Evolutionary conservation across 2,329 filamentous ascomycete species (phyloP).

Genomic region (Penicillium crustosum): DNA sequence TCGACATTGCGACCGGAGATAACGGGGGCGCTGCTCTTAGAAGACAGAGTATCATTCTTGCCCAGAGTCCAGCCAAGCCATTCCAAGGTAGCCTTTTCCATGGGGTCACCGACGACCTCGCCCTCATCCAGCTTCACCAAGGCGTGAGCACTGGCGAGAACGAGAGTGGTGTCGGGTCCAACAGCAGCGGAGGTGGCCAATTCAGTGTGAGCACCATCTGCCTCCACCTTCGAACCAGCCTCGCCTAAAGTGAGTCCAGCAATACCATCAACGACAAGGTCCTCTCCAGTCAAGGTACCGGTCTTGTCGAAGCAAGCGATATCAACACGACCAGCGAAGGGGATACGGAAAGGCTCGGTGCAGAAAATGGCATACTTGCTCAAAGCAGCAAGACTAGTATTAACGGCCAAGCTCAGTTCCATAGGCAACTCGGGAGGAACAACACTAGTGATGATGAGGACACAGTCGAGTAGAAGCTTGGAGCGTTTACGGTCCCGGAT

Average conservation of each 20-base stretch:
- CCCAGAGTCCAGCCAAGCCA: slow-evolving; percentile 93
- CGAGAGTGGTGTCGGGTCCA: slow-evolving; percentile 80
- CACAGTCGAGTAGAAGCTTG: slow-evolving; percentile 93
- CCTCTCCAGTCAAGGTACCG: slow-evolving; percentile 92
- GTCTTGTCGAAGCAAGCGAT: slow-evolving; percentile 99
- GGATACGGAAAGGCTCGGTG: slow-evolving; percentile 97
- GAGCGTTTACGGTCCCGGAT: slow-evolving; percentile 92
- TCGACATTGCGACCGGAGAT: slow-evolving; percentile 55
- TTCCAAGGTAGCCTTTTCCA: slow-evolving; percentile 93
- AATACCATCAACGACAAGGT: slow-evolving; percentile 94
- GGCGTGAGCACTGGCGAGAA: slow-evolving; percentile 91
- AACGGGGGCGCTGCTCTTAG: slow-evolving; percentile 53
- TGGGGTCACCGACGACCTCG: slow-evolving; percentile 94
- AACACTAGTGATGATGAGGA: slow-evolving; percentile 96
- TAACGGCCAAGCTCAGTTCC: slow-evolving; percentile 96
- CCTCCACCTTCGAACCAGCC: slow-evolving; percentile 64
- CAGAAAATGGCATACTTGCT: slow-evolving; percentile 98
- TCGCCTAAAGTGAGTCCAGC: slow-evolving; percentile 79
- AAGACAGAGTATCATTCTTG: slow-evolving; percentile 77
- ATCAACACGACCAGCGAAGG: slow-evolving; percentile 91
- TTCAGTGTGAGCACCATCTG: slow-evolving; percentile 78
- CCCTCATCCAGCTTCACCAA: slow-evolving; percentile 95
- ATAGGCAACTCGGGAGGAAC: slow-evolving; percentile 98
- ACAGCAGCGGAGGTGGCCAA: slow-evolving; percentile 70
- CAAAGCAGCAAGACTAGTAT: slow-evolving; percentile 90